These are phyloP conservation scores for Exophiala bonariae DNA, from an alignment of 2,329 filamentous ascomycete genomes.

Conservation along the genomic window DNA sequence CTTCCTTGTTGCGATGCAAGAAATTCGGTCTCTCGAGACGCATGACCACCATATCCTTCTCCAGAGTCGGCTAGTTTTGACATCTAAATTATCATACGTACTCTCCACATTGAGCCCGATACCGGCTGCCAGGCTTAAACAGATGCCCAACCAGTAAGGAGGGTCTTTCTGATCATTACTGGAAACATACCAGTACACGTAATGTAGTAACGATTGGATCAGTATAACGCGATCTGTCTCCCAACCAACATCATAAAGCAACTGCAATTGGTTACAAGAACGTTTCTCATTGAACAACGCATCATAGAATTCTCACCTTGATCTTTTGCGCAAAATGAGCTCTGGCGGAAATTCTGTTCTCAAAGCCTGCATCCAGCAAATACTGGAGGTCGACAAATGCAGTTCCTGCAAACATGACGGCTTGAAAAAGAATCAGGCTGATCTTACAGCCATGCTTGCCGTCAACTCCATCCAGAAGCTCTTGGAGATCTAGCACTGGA, in stretches of 20 bases:
- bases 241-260: constrained; percentile 93
- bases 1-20: constrained; percentile 2
- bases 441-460: constrained; percentile 70
- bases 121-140: constrained; percentile 85
- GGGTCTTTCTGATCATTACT: constrained; percentile 96
- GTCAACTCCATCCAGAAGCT: constrained; percentile 36
- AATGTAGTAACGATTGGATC: constrained; percentile 81
- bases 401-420: constrained; percentile 88
- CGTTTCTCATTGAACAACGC: constrained; percentile 37
- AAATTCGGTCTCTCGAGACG: constrained; percentile 5
- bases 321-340: constrained; percentile 73
- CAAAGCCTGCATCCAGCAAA: constrained; percentile 10
- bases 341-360: constrained; percentile 71
- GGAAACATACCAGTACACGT: constrained; percentile 97
- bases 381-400: constrained; percentile 62
- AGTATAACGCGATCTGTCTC: constrained; percentile 84
- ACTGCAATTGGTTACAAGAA: constrained; percentile 81
- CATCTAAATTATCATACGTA: not conserved
- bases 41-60: constrained; percentile 11
- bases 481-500: constrained; percentile 67
- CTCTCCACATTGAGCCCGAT: constrained; percentile 57
- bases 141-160: constrained; percentile 94
- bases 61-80: constrained; percentile 7
- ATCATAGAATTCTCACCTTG: constrained; percentile 84
- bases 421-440: constrained; percentile 86